Evolutionary conservation across 2,329 filamentous ascomycete species (phyloP).

Genomic region (Amauroascus niger): DNA sequence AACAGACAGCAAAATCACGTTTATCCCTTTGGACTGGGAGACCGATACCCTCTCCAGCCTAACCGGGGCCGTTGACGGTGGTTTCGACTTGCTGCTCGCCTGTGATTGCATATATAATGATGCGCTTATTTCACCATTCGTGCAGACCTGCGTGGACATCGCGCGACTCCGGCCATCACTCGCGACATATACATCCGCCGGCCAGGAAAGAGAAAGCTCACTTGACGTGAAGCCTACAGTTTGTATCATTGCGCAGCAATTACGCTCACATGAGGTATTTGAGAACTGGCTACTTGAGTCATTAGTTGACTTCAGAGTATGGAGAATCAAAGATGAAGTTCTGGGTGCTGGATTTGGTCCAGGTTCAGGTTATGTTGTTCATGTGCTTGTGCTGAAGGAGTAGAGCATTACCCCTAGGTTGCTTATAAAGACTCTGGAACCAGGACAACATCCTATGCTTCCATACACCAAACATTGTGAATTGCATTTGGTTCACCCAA

Average conservation of each 20-base stretch:
- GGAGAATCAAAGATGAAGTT: conserved; percentile 60
- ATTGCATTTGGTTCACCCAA: too few relatives aligned
- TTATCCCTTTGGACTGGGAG: conserved; percentile 75
- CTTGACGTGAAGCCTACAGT: conserved; percentile 46
- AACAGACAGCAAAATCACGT: conserved; percentile 39
- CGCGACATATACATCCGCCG: neutral
- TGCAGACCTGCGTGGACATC: conserved; percentile 67
- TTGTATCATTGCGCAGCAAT: conserved; percentile 78
- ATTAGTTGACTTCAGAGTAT: conserved; percentile 56
- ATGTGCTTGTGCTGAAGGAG: conserved; percentile 57
- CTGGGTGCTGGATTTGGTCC: conserved; percentile 51
- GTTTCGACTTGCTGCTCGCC: conserved; percentile 66
- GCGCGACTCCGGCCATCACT: conserved; percentile 49
- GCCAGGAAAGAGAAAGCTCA: conserved; percentile 4
- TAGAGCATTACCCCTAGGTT: too few relatives aligned
- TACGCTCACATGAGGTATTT: conserved; percentile 76
- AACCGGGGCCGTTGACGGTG: conserved; percentile 25
- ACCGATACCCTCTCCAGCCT: conserved; percentile 34
- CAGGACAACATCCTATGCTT: too few relatives aligned
- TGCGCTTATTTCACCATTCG: conserved; percentile 67
- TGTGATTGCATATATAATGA: conserved; percentile 97
- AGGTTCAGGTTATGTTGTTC: conserved; percentile 68
- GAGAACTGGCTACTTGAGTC: conserved; percentile 69
- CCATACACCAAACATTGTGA: too few relatives aligned
- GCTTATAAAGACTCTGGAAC: too few relatives aligned